A percentile compares a stretch with the other conserved stretches of the same genome.
Conservation (phyloP, 257 asterid species). For the Thymus quinquecostatus region DNA sequence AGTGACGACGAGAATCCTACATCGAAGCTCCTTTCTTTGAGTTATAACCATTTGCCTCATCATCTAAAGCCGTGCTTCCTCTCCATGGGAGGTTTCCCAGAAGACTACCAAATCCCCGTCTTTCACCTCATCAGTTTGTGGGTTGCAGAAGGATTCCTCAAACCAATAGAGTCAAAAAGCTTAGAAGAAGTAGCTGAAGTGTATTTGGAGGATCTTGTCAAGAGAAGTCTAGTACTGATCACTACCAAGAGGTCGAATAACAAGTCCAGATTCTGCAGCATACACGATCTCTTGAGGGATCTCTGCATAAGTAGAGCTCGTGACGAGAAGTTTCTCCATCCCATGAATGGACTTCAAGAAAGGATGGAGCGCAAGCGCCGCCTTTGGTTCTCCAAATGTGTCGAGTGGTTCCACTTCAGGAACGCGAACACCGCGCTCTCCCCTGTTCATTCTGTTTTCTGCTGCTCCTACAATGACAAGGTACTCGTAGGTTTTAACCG, state of each 20-base stretch:
- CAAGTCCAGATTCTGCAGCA: constrained; percentile 25
- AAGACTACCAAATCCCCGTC: constrained; percentile 37
- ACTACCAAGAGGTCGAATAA: constrained; percentile 17
- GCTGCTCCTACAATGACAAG: constrained; percentile 13
- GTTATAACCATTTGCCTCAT: constrained; percentile 38
- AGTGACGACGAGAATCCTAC: constrained; percentile 22
- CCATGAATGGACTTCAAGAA: constrained; percentile 27
- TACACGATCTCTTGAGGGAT: constrained; percentile 37
- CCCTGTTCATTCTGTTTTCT: constrained; percentile 19
- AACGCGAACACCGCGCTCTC: constrained; percentile 5
- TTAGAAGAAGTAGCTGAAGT: constrained; percentile 32
- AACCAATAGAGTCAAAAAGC: constrained; percentile 11
- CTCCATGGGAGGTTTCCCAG: constrained; percentile 35
- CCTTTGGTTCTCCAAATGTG: constrained; percentile 26
- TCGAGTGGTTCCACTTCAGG: constrained; percentile 30
- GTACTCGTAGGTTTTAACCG: constrained; percentile 9
- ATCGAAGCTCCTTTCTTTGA: constrained; percentile 27
- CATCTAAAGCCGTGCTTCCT: constrained; percentile 36
- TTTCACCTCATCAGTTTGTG: constrained; percentile 27
- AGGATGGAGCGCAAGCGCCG: constrained; percentile 24
- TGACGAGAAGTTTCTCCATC: constrained; percentile 10
- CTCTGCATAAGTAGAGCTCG: constrained; percentile 19
- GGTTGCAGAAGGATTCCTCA: constrained; percentile 39
- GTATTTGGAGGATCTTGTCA: constrained; percentile 35
- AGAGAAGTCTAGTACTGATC: constrained; percentile 34